Conservation (phyloP, 78 protist genomes). For the Dictyostelium firmibasis region DNA sequence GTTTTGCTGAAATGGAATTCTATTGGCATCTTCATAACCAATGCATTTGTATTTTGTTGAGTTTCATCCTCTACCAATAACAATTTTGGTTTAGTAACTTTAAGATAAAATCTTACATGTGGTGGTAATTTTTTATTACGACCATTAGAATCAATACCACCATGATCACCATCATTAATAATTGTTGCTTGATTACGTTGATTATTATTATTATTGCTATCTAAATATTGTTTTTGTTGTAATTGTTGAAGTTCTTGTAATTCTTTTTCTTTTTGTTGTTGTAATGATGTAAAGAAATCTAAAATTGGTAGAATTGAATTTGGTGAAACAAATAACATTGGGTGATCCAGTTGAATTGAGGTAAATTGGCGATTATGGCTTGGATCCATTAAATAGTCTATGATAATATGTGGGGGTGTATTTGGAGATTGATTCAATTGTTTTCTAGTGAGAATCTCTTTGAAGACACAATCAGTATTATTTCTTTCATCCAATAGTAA, state of each 20-base stretch:
- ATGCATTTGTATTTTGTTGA: constrained; percentile 60
- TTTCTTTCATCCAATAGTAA: constrained; percentile 34
- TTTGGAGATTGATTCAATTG: background rate
- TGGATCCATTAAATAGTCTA: constrained; percentile 3
- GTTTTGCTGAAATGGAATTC: constrained; percentile 52
- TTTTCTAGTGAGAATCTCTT: constrained; percentile 63
- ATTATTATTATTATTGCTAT: too few relatives aligned
- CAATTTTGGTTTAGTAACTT: constrained; percentile 61
- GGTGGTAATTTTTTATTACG: constrained; percentile 2
- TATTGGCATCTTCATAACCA: constrained; percentile 73
- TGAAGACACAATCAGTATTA: constrained; percentile 29
- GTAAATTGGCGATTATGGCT: constrained; percentile 9
- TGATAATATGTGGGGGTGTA: background rate
- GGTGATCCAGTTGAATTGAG: constrained; percentile 46
- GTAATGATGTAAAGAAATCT: constrained; percentile 48
- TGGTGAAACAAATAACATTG: constrained; percentile 67
- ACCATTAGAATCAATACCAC: background rate
- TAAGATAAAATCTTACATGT: constrained; percentile 35
- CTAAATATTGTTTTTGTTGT: background rate
- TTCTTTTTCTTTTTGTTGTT: background rate
- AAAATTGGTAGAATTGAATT: constrained; percentile 39
- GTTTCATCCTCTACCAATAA: constrained; percentile 72
- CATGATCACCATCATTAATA: background rate
- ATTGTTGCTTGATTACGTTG: background rate
- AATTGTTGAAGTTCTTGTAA: background rate